Evolutionary conservation across 1,284 basidiomycete genomes (phyloP).

Genomic region (Anthracocystis setariae): DNA sequence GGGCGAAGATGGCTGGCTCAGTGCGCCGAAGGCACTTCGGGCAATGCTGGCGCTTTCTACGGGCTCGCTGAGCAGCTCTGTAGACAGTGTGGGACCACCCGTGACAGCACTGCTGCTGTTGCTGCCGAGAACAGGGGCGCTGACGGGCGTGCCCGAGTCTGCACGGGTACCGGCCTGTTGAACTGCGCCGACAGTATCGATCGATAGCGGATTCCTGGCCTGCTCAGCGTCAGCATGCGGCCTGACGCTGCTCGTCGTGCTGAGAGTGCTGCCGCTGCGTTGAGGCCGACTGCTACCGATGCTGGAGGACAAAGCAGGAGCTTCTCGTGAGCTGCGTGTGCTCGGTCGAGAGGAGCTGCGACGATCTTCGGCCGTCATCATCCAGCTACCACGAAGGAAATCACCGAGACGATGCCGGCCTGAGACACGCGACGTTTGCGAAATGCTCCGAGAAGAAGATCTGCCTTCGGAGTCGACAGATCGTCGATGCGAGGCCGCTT

Average conservation of each 20-base stretch:
- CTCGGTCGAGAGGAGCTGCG: slow-evolving; percentile 33
- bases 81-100: slow-evolving; percentile 28
- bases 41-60: slow-evolving; percentile 21
- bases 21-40: slow-evolving; percentile 26
- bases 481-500: slow-evolving; percentile 21
- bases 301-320: slow-evolving; percentile 12
- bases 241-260: slow-evolving; percentile 18
- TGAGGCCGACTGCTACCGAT: slow-evolving; percentile 2
- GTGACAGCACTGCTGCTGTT: slow-evolving; percentile 16
- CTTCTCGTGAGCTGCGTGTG: slow-evolving; percentile 39
- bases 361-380: slow-evolving; percentile 31
- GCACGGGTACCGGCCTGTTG: slow-evolving; percentile 27
- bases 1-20: slow-evolving; percentile 46
- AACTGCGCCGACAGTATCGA: slow-evolving; percentile 37
- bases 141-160: slow-evolving; percentile 34
- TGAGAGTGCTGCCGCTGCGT: slow-evolving; percentile 31
- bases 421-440: slow-evolving; percentile 41
- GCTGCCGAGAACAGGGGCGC: slow-evolving; percentile 41
- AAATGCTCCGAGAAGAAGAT: slow-evolving; percentile 43
- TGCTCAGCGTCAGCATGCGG: neutral
- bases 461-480: slow-evolving; percentile 38
- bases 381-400: slow-evolving; percentile 43
- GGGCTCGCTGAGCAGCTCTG: slow-evolving; percentile 24
- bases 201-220: slow-evolving; percentile 13
- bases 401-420: slow-evolving; percentile 49